Conservation (phyloP, 352 stramenopile species). For the Phytophthora macrochlamydospora region DNA sequence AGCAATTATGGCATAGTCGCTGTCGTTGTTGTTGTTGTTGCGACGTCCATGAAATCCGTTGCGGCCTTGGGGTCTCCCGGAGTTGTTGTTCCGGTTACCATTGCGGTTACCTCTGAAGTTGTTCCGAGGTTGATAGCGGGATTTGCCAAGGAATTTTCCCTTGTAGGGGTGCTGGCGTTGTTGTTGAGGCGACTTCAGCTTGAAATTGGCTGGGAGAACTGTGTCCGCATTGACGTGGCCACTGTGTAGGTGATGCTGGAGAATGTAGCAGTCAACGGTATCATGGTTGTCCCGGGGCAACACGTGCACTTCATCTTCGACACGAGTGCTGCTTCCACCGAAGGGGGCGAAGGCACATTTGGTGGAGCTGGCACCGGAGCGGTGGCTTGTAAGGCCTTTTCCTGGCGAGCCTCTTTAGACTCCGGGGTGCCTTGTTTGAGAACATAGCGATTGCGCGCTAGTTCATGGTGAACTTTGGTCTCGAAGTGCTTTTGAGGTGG, state of each 20-base stretch:
- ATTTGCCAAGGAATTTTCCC: not conserved
- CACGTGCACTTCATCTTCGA: constrained; percentile 7
- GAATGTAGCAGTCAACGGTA: constrained; percentile 15
- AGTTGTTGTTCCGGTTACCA: not conserved
- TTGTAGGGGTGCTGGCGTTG: constrained; percentile 11
- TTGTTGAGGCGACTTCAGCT: not conserved
- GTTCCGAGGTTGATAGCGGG: not conserved
- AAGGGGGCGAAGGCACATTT: not conserved
- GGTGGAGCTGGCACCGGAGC: too few species aligned
- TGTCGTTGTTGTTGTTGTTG: not conserved
- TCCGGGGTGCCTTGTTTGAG: constrained; percentile 6
- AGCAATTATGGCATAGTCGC: constrained; percentile 10
- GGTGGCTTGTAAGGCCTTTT: constrained; percentile 2
- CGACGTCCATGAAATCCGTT: constrained; percentile 7
- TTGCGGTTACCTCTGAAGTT: not conserved
- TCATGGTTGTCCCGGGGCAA: constrained; percentile 10
- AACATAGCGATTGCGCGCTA: constrained; percentile 13
- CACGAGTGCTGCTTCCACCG: constrained; percentile 1
- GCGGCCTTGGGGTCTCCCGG: not conserved
- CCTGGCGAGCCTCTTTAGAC: constrained; percentile 1
- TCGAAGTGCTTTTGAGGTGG: constrained; percentile 12
- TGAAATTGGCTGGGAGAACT: constrained; percentile 16
- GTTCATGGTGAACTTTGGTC: constrained; percentile 9
- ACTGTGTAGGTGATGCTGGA: constrained; percentile 9
- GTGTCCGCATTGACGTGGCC: constrained; percentile 20